phyloP scores from a whole-genome alignment of 1,284 basidiomycete species.

The Trametes pubescens region DNA sequence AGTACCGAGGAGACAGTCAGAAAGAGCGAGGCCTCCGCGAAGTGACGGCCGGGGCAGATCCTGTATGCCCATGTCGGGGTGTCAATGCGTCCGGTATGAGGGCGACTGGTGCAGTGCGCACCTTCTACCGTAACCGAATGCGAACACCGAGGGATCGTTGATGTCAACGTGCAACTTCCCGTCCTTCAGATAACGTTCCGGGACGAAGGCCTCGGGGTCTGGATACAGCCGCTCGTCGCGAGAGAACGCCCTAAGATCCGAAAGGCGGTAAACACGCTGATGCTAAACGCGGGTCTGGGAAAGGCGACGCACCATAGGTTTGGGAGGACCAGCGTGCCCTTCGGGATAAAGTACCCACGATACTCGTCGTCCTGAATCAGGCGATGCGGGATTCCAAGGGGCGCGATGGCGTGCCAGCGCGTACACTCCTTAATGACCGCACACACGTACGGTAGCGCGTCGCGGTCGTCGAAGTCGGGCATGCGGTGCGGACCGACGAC shows the following conservation, averaged over 20 bases:
- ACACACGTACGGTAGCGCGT: constrained; percentile 40
- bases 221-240: constrained; percentile 28
- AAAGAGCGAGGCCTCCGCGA: constrained; percentile 27
- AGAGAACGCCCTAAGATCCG: constrained; percentile 18
- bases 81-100: too few relatives aligned
- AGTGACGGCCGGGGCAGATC: constrained; percentile 35
- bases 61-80: constrained; percentile 2
- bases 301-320: constrained; percentile 16
- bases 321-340: constrained; percentile 25
- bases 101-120: background rate
- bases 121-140: constrained; percentile 35
- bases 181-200: constrained; percentile 33
- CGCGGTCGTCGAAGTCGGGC: constrained; percentile 41
- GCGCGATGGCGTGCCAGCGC: constrained; percentile 37
- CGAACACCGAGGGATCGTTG: constrained; percentile 20
- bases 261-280: background rate
- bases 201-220: constrained; percentile 26
- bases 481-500: constrained; percentile 39
- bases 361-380: constrained; percentile 26
- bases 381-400: constrained; percentile 23
- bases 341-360: constrained; percentile 33
- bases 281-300: background rate
- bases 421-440: constrained; percentile 43
- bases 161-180: constrained; percentile 25
- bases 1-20: constrained; percentile 22